Base-by-base conservation (phyloP, 2,329 filamentous ascomycete genomes). In the Cytospora leucostoma region DNA sequence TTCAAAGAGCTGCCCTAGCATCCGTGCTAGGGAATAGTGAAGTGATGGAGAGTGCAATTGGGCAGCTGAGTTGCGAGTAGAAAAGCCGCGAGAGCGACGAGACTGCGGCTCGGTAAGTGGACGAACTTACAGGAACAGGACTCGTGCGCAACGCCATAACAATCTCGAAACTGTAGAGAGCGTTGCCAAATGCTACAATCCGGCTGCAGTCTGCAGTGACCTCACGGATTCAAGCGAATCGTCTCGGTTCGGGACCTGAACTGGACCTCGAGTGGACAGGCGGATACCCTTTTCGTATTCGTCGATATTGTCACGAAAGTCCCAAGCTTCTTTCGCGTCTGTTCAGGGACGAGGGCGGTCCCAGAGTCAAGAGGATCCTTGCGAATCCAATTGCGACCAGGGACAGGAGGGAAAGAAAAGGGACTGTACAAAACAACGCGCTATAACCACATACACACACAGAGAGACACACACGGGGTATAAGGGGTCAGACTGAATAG, bases 81-180 rank as follows among this genome's bases (percentile, higher is more conserved):
- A 57, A 56, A 27, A 47, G 33, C 37, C 61, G 57, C 27, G 21
- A 49, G 37, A 32, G 35, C 27, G 51, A 65, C 56, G 61, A 65
- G 53, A 55, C 61, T 27, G 27, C 27, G 2, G 27, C 27, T 27
- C 2, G 27, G 27, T 27, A 27, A 27, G 27, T 27, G 27, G 27
- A 56, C 63, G 56, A 57, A 65, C 63, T 62, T 61, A 65, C 63
- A 65, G 59, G 61, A 59, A 65, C 55, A 44, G 40, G n/a, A 61
- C 63, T 65, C 63, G 56, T 56, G 63, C 55, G 50, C 63, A 57
- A 62, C 63, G 63, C 63, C 63, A 65, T 65, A 65, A 65, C 63
- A 62, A 51, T 59, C 38, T 38, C 44, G 55, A 52, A 59, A 27
- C 27, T 44, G 56, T 59, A n/a, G 19, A 54, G 58, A 61, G 37